phyloP scores from a whole-genome alignment of 78 protist species.

The Dictyostelium firmibasis region DNA sequence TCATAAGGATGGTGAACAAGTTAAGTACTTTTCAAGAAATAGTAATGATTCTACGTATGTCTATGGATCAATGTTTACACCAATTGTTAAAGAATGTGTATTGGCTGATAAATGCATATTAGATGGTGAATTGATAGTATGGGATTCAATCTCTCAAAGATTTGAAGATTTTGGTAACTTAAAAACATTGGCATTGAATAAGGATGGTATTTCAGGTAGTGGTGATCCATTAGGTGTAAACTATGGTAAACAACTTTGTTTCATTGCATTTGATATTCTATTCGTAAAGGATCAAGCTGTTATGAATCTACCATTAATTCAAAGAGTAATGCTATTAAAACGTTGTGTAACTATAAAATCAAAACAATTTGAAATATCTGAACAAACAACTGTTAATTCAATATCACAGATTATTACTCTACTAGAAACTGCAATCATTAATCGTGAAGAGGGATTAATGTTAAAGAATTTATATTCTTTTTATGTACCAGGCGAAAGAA shows the following conservation, averaged over 20 bases:
- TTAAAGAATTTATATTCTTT: conserved; percentile 63
- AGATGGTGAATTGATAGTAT: conserved; percentile 93
- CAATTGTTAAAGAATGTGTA: conserved; percentile 48
- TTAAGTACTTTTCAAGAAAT: conserved; percentile 69
- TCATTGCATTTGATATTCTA: conserved; percentile 89
- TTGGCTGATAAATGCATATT: conserved; percentile 78
- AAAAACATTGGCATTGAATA: conserved; percentile 57
- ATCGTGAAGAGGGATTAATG: conserved; percentile 91
- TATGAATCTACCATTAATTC: conserved; percentile 40
- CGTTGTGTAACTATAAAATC: conserved; percentile 36
- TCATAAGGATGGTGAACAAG: conserved; percentile 67
- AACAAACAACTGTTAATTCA: not conserved
- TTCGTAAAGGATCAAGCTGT: conserved; percentile 80
- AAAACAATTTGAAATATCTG: conserved; percentile 70
- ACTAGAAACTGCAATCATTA: conserved; percentile 66
- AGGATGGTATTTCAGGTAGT: conserved; percentile 24
- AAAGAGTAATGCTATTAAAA: conserved; percentile 45
- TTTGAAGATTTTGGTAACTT: conserved; percentile 90
- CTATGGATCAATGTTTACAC: conserved; percentile 58
- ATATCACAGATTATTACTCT: conserved; percentile 26
- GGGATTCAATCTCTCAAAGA: conserved; percentile 66
- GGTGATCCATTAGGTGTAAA: conserved; percentile 32
- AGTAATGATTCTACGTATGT: conserved; percentile 78
- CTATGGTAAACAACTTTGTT: conserved; percentile 80
- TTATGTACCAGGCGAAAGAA: conserved; percentile 85